phyloP scores from a whole-genome alignment of 257 asterid genomes.

The Solanum sejunctum region DNA sequence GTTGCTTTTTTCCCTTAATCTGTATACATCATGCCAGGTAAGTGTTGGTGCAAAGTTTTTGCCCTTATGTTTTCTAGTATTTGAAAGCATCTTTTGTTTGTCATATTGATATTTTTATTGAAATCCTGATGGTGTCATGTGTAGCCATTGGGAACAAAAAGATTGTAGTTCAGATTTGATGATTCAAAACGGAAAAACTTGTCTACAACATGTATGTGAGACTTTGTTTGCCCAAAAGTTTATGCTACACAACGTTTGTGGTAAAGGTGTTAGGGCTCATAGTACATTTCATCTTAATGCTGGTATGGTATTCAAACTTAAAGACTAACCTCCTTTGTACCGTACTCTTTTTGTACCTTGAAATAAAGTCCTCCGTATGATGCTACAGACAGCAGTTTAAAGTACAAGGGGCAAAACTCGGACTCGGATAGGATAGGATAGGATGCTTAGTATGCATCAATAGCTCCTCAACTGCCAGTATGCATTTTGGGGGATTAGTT shows the following conservation, averaged over 20 bases:
- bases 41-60: not conserved
- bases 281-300: not conserved
- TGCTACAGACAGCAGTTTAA: not conserved
- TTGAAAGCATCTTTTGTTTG: not conserved
- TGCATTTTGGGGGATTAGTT: not conserved
- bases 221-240: not conserved
- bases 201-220: not conserved
- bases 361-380: not conserved
- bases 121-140: not conserved
- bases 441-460: not conserved
- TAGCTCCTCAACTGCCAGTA: not conserved
- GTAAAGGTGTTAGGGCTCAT: not conserved
- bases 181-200: not conserved
- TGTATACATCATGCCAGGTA: not conserved
- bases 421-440: not conserved
- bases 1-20: not conserved
- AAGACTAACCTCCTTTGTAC: not conserved
- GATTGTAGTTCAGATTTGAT: not conserved
- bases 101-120: not conserved
- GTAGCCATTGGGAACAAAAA: not conserved
- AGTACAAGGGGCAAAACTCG: not conserved
- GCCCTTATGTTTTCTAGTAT: not conserved
- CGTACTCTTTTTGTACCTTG: not conserved
- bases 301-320: not conserved
- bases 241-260: not conserved